Evolutionary conservation across 495 filamentous ascomycete species (phyloP), one percentile per base, ranked within the genome.

Genomic region (Haplographium delicatum): DNA sequence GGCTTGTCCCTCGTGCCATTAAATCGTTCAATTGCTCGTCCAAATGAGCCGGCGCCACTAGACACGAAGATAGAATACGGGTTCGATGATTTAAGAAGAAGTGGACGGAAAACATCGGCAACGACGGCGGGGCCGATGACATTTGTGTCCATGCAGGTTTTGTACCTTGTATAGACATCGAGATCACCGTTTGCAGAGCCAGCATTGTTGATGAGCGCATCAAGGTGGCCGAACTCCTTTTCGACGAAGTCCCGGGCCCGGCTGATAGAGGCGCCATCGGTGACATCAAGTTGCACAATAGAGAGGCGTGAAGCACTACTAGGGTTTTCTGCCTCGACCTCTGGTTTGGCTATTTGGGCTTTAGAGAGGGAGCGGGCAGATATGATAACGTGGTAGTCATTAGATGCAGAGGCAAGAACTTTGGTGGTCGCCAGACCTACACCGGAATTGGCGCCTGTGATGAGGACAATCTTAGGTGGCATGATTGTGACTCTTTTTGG

Each of bases 151-250:
- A 50, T 22, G 25, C 6, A 11, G 4, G 20, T 8, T 10, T 49
- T 11, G 27, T 35, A 54, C 13, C 19, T 13, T 23, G 5, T 44
- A 22, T 34, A 23, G 5, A 23, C n/a, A n/a, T 43, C 37, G 1
- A 25, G 28, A 20, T 24, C 20, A 2, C 7, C 3, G 6, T 68
- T 68, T 2, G 64, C 64, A 27, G 65, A 72, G 5, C 74, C 80
- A 1, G 79, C 76, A 47, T 82, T 82, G 54, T 81, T 81, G 9
- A 82, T 70, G 9, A 82, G 62, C 0, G 81, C 67, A 43, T 83
- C 78, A 27, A 82, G 66, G 3, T 66, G 45, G 1, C 72, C 71
- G 27, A 46, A 60, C 16, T 62, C 54, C 9, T 63, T 8, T 25
- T 60, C 39, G 15, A 75, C 57, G 1, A 51, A 45, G 3, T 59